Conservation (phyloP, 768 basidiomycete genomes). For the Fomitopsis pulvina region DNA sequence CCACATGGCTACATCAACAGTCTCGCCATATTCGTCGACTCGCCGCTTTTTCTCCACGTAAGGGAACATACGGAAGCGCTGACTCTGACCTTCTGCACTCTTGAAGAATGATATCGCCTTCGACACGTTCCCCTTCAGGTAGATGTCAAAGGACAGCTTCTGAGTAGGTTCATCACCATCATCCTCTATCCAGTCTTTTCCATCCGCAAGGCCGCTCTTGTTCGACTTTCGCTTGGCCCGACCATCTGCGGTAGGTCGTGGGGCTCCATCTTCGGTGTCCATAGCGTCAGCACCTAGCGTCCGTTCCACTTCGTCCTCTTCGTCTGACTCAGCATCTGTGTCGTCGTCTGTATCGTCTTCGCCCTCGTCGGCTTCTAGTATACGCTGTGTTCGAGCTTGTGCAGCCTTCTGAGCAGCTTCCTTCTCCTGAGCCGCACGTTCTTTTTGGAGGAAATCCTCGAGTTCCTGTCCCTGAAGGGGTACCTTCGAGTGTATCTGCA, state of each 20-base stretch:
- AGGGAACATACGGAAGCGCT: constrained; percentile 95
- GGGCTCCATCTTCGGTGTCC: constrained; percentile 34
- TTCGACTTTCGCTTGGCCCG: constrained; percentile 37
- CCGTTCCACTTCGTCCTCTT: constrained; percentile 54
- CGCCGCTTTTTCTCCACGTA: constrained; percentile 88
- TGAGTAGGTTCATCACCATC: constrained; percentile 73
- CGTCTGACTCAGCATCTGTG: constrained; percentile 53
- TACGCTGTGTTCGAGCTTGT: constrained; percentile 72
- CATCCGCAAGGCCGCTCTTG: constrained; percentile 38
- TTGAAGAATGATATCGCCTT: constrained; percentile 87
- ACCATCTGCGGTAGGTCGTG: constrained; percentile 6
- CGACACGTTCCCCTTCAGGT: constrained; percentile 92
- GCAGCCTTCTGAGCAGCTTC: constrained; percentile 84
- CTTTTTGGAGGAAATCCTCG: constrained; percentile 70
- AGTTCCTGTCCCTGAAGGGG: constrained; percentile 86
- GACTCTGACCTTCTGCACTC: constrained; percentile 57
- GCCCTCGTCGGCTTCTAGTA: constrained; percentile 92
- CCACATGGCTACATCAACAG: constrained; percentile 94
- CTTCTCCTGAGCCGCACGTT: constrained; percentile 72
- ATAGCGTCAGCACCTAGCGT: constrained; percentile 45
- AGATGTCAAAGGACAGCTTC: constrained; percentile 89
- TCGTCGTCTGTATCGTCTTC: constrained; percentile 81
- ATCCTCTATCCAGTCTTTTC: constrained; percentile 49
- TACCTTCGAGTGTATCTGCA: constrained; percentile 84
- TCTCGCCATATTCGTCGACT: constrained; percentile 95